These are phyloP conservation scores for Austroboletus eburneus DNA, from an alignment of 768 basidiomycete genomes.

Conservation along the genomic window DNA sequence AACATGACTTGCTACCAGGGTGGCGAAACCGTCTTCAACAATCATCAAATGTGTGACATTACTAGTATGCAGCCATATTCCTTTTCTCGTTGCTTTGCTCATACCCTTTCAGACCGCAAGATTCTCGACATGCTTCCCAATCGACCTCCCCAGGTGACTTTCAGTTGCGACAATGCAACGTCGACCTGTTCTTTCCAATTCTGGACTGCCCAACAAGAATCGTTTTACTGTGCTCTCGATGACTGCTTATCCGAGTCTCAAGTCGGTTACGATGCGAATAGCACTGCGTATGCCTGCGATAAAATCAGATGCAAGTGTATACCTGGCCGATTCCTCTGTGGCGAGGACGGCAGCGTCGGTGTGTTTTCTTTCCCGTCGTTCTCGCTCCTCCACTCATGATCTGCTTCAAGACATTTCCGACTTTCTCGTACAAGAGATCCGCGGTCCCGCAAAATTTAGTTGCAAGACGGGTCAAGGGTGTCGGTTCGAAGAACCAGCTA, in stretches of 20 bases:
- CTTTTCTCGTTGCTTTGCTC: background rate
- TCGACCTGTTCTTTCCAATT: constrained; percentile 91
- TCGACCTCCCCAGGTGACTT: constrained; percentile 93
- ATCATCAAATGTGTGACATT: constrained; percentile 97
- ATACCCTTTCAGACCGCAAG: constrained; percentile 73
- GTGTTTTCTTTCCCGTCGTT: constrained; percentile 29
- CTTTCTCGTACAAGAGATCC: constrained; percentile 85
- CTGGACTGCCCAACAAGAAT: constrained; percentile 93
- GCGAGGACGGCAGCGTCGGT: constrained; percentile 93
- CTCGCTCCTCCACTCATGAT: background rate
- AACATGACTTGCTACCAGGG: constrained; percentile 95
- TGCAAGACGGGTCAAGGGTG: constrained; percentile 72
- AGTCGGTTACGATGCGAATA: constrained; percentile 60
- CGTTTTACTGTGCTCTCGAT: constrained; percentile 89
- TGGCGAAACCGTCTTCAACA: constrained; percentile 89
- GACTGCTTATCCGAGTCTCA: constrained; percentile 51
- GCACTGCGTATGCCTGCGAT: constrained; percentile 75
- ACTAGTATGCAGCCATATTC: constrained; percentile 63
- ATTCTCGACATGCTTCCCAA: constrained; percentile 90
- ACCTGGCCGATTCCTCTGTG: constrained; percentile 92
- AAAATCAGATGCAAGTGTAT: constrained; percentile 88
- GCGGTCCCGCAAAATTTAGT: constrained; percentile 84
- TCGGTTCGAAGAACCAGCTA: constrained; percentile 91
- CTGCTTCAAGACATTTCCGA: constrained; percentile 72
- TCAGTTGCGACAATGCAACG: constrained; percentile 70